Percentiles rank a stretch among this genome's conserved stretches.
Conservation (phyloP, 2,329 filamentous ascomycete species). For the Pyrenophora tritici-repentis region DNA sequence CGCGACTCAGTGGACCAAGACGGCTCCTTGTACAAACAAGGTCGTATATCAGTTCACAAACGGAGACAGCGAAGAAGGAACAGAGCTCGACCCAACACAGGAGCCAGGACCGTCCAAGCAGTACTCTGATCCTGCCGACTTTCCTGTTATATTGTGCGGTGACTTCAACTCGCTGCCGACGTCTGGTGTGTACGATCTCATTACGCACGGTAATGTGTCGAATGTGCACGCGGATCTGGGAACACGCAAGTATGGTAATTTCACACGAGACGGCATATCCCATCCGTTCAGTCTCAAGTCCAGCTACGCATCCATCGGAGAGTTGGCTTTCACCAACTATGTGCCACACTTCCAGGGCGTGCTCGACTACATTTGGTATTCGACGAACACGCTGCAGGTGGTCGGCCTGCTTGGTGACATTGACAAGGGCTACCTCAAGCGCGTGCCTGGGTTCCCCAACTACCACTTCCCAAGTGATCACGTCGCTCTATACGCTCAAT, state of each 20-base stretch:
- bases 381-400: conserved; percentile 84
- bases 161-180: conserved; percentile 92
- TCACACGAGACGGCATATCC: conserved; percentile 88
- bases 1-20: conserved; percentile 81
- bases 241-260: conserved; percentile 85
- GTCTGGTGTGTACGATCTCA: conserved; percentile 89
- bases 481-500: conserved; percentile 85
- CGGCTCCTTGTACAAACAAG: conserved; percentile 83
- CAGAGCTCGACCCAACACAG: conserved; percentile 57
- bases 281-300: conserved; percentile 95
- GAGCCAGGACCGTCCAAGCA: conserved; percentile 82
- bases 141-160: conserved; percentile 88
- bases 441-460: conserved; percentile 89
- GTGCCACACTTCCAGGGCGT: conserved; percentile 90
- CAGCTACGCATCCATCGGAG: conserved; percentile 81
- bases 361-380: conserved; percentile 98
- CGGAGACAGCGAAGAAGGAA: conserved; percentile 56
- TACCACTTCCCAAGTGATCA: conserved; percentile 95
- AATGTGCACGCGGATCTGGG: conserved; percentile 80
- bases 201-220: conserved; percentile 77
- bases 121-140: conserved; percentile 83
- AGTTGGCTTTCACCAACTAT: conserved; percentile 94
- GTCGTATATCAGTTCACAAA: conserved; percentile 55
- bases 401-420: conserved; percentile 84
- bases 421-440: conserved; percentile 81